These are phyloP conservation scores for Carex littledalei DNA, from an alignment of 176 grass and related monocot species.

Conservation along the genomic window DNA sequence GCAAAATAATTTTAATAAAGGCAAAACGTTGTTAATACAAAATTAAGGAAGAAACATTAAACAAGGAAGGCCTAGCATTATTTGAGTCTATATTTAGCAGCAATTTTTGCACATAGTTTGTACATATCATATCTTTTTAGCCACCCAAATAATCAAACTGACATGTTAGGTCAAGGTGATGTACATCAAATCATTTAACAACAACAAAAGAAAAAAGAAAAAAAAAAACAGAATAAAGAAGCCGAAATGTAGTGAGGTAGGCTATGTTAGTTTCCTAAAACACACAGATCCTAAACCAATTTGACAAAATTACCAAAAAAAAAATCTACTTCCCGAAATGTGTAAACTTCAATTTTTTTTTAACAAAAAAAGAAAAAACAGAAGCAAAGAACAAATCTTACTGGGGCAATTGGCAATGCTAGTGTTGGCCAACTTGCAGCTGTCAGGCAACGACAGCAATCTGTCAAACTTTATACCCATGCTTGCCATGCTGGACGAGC, in stretches of 20 bases:
- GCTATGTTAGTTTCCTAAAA: background rate
- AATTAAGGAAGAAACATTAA: background rate
- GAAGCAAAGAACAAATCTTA: conserved; percentile 22
- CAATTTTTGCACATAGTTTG: background rate
- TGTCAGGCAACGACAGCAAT: conserved; percentile 25
- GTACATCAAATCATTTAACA: background rate
- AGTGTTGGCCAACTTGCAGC: conserved; percentile 37
- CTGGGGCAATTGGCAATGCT: conserved; percentile 37
- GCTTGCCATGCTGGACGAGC: conserved; percentile 18
- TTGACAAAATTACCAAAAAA: background rate
- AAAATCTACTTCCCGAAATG: background rate
- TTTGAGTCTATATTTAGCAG: background rate
- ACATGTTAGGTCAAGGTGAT: background rate
- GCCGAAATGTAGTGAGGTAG: background rate
- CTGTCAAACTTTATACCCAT: conserved; percentile 34
- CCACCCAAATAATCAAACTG: background rate
- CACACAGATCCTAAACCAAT: background rate
- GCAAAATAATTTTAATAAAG: background rate
- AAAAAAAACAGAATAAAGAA: background rate
- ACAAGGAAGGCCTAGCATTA: background rate
- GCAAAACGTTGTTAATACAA: background rate
- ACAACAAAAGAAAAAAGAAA: background rate
- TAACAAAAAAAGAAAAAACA: background rate
- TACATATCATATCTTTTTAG: background rate
- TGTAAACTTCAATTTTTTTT: background rate